A percentile compares a stretch with the other conserved stretches of the same genome.
Conservation (phyloP, 768 basidiomycete genomes). For the Kwoniella dejecticola region DNA sequence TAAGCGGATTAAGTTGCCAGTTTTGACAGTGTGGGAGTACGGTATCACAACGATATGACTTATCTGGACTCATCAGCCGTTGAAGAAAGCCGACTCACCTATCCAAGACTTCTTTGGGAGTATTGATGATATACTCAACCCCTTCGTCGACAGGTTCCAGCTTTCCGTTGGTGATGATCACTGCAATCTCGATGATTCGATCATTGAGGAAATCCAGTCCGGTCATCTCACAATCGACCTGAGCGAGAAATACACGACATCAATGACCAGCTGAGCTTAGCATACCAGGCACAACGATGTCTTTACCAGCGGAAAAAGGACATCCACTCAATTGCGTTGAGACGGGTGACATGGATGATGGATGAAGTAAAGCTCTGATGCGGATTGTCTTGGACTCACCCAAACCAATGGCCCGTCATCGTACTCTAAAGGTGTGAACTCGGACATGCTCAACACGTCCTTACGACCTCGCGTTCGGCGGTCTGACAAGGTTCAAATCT, state of each 20-base stretch:
- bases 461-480: background rate
- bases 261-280: background rate
- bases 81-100: slow-evolving; percentile 59
- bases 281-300: background rate
- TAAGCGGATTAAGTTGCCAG: background rate
- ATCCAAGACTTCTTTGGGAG: slow-evolving; percentile 70
- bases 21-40: background rate
- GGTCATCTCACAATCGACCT: slow-evolving; percentile 53
- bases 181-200: slow-evolving; percentile 68
- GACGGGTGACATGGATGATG: too few relatives aligned
- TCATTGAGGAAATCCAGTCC: slow-evolving; percentile 47
- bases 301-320: too few relatives aligned
- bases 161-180: slow-evolving; percentile 84
- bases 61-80: background rate
- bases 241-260: background rate
- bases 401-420: slow-evolving; percentile 53
- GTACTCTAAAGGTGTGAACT: slow-evolving; percentile 30
- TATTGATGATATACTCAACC: slow-evolving; percentile 71
- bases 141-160: slow-evolving; percentile 79
- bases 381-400: slow-evolving; percentile 32
- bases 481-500: background rate
- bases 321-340: too few relatives aligned
- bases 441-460: background rate
- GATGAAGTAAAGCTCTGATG: background rate
- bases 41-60: background rate